phyloP scores from a whole-genome alignment of 2,329 filamentous ascomycete species.

The Balansia obtecta region DNA sequence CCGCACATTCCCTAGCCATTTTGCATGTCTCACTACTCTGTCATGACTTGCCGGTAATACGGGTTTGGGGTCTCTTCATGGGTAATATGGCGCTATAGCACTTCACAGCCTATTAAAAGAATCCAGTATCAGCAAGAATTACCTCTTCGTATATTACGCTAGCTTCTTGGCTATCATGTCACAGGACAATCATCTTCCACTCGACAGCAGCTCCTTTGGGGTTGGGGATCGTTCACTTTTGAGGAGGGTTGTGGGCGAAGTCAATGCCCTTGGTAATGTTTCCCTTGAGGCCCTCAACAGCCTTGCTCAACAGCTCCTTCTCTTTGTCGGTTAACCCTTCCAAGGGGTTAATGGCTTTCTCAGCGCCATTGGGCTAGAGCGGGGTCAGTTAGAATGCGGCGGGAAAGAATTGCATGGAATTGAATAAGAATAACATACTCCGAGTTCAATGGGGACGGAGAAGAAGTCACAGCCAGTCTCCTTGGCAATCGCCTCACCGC shows the following conservation, averaged over 20 bases:
- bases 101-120: constrained; percentile 25
- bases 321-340: constrained; percentile 70
- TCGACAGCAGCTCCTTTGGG: constrained; percentile 17
- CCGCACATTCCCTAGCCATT: too few relatives aligned
- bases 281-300: constrained; percentile 67
- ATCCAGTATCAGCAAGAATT: constrained; percentile 23
- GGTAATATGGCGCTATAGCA: constrained; percentile 10
- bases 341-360: constrained; percentile 76
- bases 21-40: not conserved
- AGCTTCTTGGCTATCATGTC: constrained; percentile 21
- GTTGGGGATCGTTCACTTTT: constrained; percentile 55
- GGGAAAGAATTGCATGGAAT: not conserved
- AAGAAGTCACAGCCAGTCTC: constrained; percentile 84
- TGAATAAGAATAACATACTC: constrained; percentile 48
- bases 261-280: constrained; percentile 92
- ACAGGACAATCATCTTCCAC: constrained; percentile 16
- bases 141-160: constrained; percentile 24
- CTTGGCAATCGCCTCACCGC: constrained; percentile 77
- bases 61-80: not conserved
- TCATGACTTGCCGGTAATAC: not conserved
- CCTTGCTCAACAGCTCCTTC: constrained; percentile 71
- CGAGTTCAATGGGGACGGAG: constrained; percentile 90
- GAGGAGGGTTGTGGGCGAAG: constrained; percentile 77
- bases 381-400: constrained; percentile 17
- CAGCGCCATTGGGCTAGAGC: constrained; percentile 61